Conservation (phyloP, 176 grass and related monocot genomes). For the Carex myosuroides region DNA sequence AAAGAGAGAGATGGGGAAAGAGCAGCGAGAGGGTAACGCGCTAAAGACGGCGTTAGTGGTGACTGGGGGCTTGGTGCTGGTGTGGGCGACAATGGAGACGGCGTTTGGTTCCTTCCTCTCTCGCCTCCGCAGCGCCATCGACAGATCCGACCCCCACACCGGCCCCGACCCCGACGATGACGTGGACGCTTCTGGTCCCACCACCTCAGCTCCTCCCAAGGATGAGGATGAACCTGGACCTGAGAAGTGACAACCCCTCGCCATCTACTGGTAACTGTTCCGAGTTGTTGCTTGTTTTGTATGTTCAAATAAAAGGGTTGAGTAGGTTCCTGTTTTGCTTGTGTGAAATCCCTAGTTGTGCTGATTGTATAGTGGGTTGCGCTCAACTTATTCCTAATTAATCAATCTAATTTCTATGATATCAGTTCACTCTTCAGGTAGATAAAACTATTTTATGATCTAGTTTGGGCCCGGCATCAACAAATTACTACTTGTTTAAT, state of each 20-base stretch:
- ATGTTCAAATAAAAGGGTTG: background rate
- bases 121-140: conserved; percentile 56
- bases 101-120: conserved; percentile 81
- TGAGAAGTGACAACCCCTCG: background rate
- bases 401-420: background rate
- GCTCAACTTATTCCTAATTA: background rate
- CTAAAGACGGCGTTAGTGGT: conserved; percentile 79
- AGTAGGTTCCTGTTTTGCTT: background rate
- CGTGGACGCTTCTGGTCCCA: conserved; percentile 18
- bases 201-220: background rate
- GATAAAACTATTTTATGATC: background rate
- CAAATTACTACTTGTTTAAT: background rate
- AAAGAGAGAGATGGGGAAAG: conserved; percentile 46
- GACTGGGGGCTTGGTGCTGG: conserved; percentile 58
- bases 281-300: background rate
- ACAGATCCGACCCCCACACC: conserved; percentile 32
- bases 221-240: background rate
- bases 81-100: conserved; percentile 74
- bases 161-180: conserved; percentile 59
- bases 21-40: conserved; percentile 38
- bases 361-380: background rate
- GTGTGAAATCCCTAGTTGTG: background rate
- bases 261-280: background rate
- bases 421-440: background rate
- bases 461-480: background rate